These are phyloP conservation scores for Suillus subluteus DNA, from an alignment of 768 basidiomycete genomes.

Conservation along the genomic window DNA sequence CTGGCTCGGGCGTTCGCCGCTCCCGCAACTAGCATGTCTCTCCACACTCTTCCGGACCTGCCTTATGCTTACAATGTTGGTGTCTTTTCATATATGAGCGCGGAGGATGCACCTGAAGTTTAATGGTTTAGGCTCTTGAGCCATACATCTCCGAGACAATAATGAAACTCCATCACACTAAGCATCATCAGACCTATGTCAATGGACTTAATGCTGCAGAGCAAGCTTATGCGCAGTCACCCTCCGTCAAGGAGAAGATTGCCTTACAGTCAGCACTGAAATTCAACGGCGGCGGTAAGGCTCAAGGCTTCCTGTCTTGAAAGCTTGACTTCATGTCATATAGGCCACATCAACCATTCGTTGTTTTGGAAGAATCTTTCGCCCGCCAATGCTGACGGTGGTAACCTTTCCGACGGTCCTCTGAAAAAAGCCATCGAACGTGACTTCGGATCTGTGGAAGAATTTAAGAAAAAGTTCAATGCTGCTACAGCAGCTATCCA, in stretches of 20 bases:
- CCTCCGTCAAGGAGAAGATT: slow-evolving; percentile 75
- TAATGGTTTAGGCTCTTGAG: slow-evolving; percentile 72
- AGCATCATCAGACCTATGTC: slow-evolving; percentile 93
- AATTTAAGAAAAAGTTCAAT: slow-evolving; percentile 86
- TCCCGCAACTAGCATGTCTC: slow-evolving; percentile 42
- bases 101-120: slow-evolving; percentile 7
- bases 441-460: slow-evolving; percentile 88
- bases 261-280: slow-evolving; percentile 89
- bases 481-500: slow-evolving; percentile 89
- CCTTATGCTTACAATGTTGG: slow-evolving; percentile 81
- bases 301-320: background rate
- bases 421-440: slow-evolving; percentile 76
- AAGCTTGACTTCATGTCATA: background rate
- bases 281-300: slow-evolving; percentile 93
- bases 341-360: slow-evolving; percentile 93
- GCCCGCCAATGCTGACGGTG: slow-evolving; percentile 65
- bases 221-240: slow-evolving; percentile 69
- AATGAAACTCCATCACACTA: slow-evolving; percentile 91
- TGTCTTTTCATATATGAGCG: slow-evolving; percentile 14
- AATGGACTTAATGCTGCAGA: slow-evolving; percentile 94
- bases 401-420: slow-evolving; percentile 63
- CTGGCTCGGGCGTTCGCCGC: slow-evolving; percentile 50
- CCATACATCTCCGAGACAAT: slow-evolving; percentile 91
- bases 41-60: slow-evolving; percentile 79
- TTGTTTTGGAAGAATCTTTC: slow-evolving; percentile 99